Conservation (phyloP, 352 stramenopile genomes). For the Phytophthora crassamura region DNA sequence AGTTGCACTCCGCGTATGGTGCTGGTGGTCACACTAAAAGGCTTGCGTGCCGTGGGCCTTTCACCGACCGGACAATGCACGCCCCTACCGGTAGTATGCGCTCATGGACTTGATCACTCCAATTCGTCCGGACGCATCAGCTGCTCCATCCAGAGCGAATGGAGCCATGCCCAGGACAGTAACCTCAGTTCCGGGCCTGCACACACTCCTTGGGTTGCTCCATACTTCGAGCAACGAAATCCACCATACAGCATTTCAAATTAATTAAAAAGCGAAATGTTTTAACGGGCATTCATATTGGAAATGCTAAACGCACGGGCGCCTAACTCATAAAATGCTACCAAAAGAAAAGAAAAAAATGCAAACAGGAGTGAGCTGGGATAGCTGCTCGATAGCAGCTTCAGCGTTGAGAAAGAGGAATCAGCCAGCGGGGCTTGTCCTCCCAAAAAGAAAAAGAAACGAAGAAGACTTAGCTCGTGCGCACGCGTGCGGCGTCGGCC, state of each 20-base stretch:
- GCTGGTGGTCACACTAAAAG: neutral
- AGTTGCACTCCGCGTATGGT: neutral
- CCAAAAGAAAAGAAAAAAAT: conserved; percentile 4
- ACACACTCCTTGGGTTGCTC: neutral
- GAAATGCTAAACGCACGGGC: conserved; percentile 35
- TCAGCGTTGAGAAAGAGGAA: neutral
- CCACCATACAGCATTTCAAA: too few species aligned
- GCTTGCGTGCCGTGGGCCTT: conserved; percentile 3
- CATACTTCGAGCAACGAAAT: too few species aligned
- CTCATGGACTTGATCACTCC: neutral
- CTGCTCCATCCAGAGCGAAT: neutral
- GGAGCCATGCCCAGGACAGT: too few species aligned
- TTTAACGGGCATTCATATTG: conserved; percentile 34
- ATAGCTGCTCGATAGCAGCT: conserved; percentile 1
- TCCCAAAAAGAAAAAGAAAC: conserved; percentile 18
- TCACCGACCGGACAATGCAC: conserved; percentile 11
- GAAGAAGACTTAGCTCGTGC: conserved; percentile 45
- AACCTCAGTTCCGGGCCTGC: neutral
- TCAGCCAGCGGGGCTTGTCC: conserved; percentile 4
- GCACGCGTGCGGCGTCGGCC: conserved; percentile 58
- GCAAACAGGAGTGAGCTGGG: conserved; percentile 13
- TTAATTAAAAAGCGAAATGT: too few species aligned
- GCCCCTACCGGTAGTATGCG: neutral
- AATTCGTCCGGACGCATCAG: conserved; percentile 13
- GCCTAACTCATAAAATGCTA: conserved; percentile 42